phyloP scores from a whole-genome alignment of 768 basidiomycete species.

The Royoungia palumana region DNA sequence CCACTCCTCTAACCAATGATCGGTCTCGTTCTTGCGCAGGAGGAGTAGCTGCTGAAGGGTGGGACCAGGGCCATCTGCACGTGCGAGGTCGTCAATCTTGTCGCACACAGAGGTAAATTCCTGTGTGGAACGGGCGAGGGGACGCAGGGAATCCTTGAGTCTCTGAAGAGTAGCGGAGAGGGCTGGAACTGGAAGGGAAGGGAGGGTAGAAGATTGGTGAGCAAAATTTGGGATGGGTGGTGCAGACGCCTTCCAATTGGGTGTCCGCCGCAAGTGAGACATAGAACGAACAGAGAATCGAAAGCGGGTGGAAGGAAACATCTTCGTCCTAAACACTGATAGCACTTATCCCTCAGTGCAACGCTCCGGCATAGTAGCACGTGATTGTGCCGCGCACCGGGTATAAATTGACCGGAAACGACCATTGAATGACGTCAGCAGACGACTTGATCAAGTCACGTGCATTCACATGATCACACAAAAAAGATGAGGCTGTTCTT shows the following conservation, averaged over 20 bases:
- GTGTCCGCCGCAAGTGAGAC: constrained; percentile 40
- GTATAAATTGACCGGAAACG: too few relatives aligned
- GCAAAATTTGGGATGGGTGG: constrained; percentile 66
- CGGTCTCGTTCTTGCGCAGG: constrained; percentile 47
- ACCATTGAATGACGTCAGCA: too few relatives aligned
- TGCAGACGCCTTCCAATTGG: constrained; percentile 69
- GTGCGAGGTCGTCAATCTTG: constrained; percentile 68
- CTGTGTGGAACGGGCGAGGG: constrained; percentile 62
- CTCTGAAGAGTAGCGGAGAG: constrained; percentile 62
- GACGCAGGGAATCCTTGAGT: constrained; percentile 67
- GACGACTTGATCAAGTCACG: too few relatives aligned
- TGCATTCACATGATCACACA: too few relatives aligned
- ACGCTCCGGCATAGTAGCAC: too few relatives aligned
- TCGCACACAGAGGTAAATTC: constrained; percentile 53
- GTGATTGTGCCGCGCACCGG: too few relatives aligned
- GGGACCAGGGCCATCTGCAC: constrained; percentile 38
- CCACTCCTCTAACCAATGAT: constrained; percentile 91
- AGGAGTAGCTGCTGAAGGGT: constrained; percentile 66
- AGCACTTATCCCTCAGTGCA: too few relatives aligned
- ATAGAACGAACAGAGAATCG: constrained; percentile 15
- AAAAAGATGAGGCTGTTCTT: too few relatives aligned
- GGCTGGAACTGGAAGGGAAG: constrained; percentile 71
- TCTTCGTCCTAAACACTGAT: too few relatives aligned
- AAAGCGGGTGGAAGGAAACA: too few relatives aligned
- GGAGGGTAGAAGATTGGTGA: constrained; percentile 54